Evolutionary conservation across 495 filamentous ascomycete species (phyloP), one percentile per base, ranked within the genome.

Genomic region (Penicillium diatomitis): DNA sequence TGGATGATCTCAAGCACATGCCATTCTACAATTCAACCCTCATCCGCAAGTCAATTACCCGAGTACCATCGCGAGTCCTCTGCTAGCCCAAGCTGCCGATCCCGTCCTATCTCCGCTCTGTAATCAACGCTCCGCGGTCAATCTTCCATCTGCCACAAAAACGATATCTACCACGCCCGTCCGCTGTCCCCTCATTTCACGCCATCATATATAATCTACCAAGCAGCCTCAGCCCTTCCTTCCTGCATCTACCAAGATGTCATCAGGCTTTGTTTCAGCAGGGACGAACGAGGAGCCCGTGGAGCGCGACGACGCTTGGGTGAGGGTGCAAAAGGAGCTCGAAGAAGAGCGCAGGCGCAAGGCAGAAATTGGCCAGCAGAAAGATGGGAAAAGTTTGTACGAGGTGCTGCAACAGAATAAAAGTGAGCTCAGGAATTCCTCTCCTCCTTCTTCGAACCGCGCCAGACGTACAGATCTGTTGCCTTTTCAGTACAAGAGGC

Each of bases 331-430:
- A 63, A 68, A 77, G 38, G 84, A 92, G 47, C 72, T 96, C 8
- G 90, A 95, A 56, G 81, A 78, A 47, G 75, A 77, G 41, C 75
- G 76, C 40, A 71, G 74, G 49, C 73, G 75, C 36, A 82, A 85
- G 52, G 80, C 80, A 32, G 74, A 79, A 50, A 63, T 74, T 37
- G 74, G 73, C 33, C 65, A 70, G 41, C 78, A 81, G 50, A 68
- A 78, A 41, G 76, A 68, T 9, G 85, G 85, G 12, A 87, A 82
- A 70, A 86, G 81, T 42, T 74, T 98, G 35, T 98, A 74, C 63
- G 92, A 96, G 41, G 80, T 91, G 5, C 67, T 98, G 43, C 83
- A 97, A 70, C 86, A 84, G 47, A 97, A 97, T 63, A 97, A 97
- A 81, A 89, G 89, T 94, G 71, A 66, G 68, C 70, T 43, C 40